Base-by-base conservation (phyloP, 2,329 filamentous ascomycete genomes). In the Claviceps pazoutovae region DNA sequence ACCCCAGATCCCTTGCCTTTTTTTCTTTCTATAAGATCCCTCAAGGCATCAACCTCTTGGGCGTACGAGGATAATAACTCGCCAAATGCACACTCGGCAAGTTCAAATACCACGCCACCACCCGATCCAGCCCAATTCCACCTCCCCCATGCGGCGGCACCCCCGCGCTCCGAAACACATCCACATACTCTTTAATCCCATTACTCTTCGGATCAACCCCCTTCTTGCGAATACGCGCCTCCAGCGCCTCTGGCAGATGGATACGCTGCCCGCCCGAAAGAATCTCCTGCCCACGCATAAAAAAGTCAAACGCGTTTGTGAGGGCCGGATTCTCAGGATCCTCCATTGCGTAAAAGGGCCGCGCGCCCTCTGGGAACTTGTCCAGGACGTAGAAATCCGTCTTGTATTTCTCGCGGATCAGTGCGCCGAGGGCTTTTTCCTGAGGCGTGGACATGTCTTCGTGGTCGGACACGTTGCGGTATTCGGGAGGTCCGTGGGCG, bases 351-450 rank as follows among this genome's bases (percentile, higher is more conserved):
- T 96, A 96, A 69, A 95, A 55, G 8, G 53, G 53, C n/a, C 53
- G 38, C 13, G 53, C 51, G 13, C 37, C 47, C 21, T 93, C 82
- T 45, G 93, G 93, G 76, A 95, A 98, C 71, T 97, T 93, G 74
- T 97, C 91, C 56, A 98, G 79, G 21, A 94, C 84, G 72, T 95
- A 97, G 73, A 97, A 97, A 72, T 98, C 93, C 54, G 89, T 93
- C 65, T 85, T 80, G 76, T 85, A 95, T 71, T 95, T 96, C 61
- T 87, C 78, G 53, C 87, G 84, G 58, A 97, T 81, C 47, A 97
- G 76, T 26, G 82, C 83, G 53, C 93, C 93, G 8, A 97, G 82
- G n/a, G 84, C 86, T 71, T 90, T 90, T 67, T 93, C 87, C 63
- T 91, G 84, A 0, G 86, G 82, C 0, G 86, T 93, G 63, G 71